Base-by-base conservation (phyloP, 805 yeast genomes). In the Sugiyamaella floridensis region DNA sequence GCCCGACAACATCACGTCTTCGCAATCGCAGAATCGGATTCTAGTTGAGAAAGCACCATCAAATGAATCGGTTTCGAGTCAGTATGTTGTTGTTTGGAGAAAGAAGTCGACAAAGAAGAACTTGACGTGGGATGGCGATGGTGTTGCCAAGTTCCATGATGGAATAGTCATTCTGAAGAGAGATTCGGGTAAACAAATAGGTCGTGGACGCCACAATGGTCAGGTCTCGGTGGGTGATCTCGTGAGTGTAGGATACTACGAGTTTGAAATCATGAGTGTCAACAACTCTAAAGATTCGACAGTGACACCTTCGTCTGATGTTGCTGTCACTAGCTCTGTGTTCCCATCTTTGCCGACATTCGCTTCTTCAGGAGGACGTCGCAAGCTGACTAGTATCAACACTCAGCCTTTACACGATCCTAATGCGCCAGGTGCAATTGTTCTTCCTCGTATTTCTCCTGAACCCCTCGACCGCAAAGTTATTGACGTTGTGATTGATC, bases 51-150 rank as follows among this genome's bases (percentile, higher is more conserved):
- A 32, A 8, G 4, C 37, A 32, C 12, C 37, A 14, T 8, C 37
- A 32, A 32, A 22, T 22, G 26, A 22, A 22, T 22, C 6, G 26
- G 26, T 6, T 22, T 22, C 26, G 3, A 22, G 26, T 14, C 8
- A 32, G 16, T 41, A 43, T n/a, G 26, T 22, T 16, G 49, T 43
- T 14, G 19, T 52, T 15, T 56, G 46, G 48, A 16, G 99, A 34
- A 89, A 88, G 65, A 74, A 75, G 43, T 73, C 92, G 0, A 74
- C 71, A 32, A 88, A 86, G 68, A 89, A 92, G 73, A 82, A 89
- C 66, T 90, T 90, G 65, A 82, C 89, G 0, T 93, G 99, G 99
- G 95, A 88, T 51, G 96, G 95, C 1, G 98, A 93, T 69, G 98
- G 96, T 0, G 67, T 70, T 34, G 70, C 85, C 14, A 60, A 68